Base-by-base conservation (phyloP, 1,284 basidiomycete genomes). In the Earliella scabrosa region DNA sequence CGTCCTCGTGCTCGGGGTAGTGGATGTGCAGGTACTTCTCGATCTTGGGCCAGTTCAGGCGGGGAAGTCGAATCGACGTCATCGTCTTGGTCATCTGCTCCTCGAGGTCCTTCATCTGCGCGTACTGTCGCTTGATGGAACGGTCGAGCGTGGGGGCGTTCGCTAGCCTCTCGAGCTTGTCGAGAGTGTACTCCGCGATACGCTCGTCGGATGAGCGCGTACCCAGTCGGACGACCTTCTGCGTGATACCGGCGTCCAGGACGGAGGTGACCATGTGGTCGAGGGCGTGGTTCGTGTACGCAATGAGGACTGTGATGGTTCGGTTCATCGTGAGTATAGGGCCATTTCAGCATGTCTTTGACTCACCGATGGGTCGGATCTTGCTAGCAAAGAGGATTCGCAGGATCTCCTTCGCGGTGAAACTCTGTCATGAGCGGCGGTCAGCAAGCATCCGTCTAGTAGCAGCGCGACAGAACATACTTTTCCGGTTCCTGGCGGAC, bases 401-500 rank as follows among this genome's bases (percentile, higher is more conserved):
- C 9, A 91, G 68, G 2, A 91, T 75, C 63, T 90, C 84, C 5
- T 86, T 79, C 0, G 87, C 88, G 0, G 85, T 87, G 63, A 77
- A 90, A 45, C 83, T 87, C 84, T 86, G 56, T 1, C 20, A 36
- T 49, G 14, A 24, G 46, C 36, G 16, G n/a, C 9, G 18, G 3
- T 11, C 16, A 10, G 13, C 14, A 1, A 34, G 26, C 4, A 38
- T 29, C 38, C 5, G 29, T 31, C 6, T n/a, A 31, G 13, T 34
- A 48, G 14, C n/a, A 24, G 6, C 16, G 36, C 40, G 23, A 50
- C n/a, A 20, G 2, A 2, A 41, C 45, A 13, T 24, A 86, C 86
- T 77, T 91, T 90, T 60, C 89, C 89, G 0, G 88, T 91, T 1
- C 89, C 89, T 4, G 89, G 89, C 29, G 89, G 89, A 32, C 87